A percentile compares a stretch with the other conserved stretches of the same genome.
phyloP scores from a whole-genome alignment of 2,329 filamentous ascomycete species.

The Ustulina deusta region DNA sequence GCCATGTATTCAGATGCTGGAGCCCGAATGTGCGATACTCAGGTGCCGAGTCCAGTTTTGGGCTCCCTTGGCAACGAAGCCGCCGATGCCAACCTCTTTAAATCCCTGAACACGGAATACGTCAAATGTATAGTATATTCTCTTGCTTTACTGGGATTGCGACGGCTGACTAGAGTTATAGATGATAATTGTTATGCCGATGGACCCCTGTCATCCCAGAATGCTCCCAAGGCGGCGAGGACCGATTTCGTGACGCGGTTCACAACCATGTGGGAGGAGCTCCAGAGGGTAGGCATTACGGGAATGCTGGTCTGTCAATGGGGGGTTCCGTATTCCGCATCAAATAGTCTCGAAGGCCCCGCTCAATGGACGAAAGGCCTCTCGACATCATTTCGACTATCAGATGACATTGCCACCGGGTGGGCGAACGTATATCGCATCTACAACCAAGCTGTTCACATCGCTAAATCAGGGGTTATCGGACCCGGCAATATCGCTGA shows the following conservation, averaged over 20 bases:
- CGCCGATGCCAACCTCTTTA: constrained; percentile 30
- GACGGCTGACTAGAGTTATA: constrained; percentile 13
- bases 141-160: not conserved
- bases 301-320: constrained; percentile 37
- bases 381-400: constrained; percentile 34
- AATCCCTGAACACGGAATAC: constrained; percentile 29
- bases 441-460: constrained; percentile 35
- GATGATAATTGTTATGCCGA: constrained; percentile 37
- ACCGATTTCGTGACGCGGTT: constrained; percentile 34
- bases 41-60: constrained; percentile 26
- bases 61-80: constrained; percentile 33
- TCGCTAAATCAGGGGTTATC: constrained; percentile 31
- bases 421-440: constrained; percentile 35
- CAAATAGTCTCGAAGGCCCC: constrained; percentile 29
- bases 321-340: constrained; percentile 32
- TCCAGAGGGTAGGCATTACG: constrained; percentile 27
- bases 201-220: constrained; percentile 25
- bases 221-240: constrained; percentile 29
- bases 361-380: constrained; percentile 31
- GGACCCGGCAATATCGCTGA: constrained; percentile 29
- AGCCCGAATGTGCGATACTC: constrained; percentile 32
- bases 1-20: constrained; percentile 36
- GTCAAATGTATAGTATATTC: constrained; percentile 23
- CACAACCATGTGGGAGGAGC: constrained; percentile 31
- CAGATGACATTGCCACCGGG: constrained; percentile 34